Evolutionary conservation across 371 early-diverging fungal species (phyloP), one percentile per base, ranked within the genome.

Genomic region (Mortierella polycephala): DNA sequence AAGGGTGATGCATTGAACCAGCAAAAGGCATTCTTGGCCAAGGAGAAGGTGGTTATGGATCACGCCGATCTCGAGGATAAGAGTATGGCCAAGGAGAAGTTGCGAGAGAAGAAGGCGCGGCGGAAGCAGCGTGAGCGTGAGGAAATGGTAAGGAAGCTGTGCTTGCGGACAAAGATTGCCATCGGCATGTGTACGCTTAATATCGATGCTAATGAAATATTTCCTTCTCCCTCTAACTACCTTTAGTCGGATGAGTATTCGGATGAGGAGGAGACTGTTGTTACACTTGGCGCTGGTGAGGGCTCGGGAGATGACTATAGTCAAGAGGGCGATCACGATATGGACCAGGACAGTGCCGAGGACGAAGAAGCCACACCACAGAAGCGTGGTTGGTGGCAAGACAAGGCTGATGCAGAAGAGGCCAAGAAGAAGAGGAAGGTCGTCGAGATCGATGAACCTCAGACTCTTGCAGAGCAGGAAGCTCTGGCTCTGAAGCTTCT

Each of bases 31-130:
- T 93, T 90, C 82, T 82, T 96, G 73, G 89, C 86, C 58, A 87
- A 87, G 68, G 86, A 87, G 69, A 82, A 83, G 16, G 75, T 74
- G 50, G 79, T 81, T 1, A 92, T 96, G 92, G 84, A 88, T 57
- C 73, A 83, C 20, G 93, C 88, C 2, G 98, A 96, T 88, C 68
- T 86, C 13, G 84, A 80, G 8, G 96, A 96, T 75, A 92, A 92
- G 80, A 85, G 81, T 20, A 62, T 83, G 18, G 92, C 86, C 13
- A 92, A 89, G 62, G 88, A 90, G 58, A 93, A 91, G 86, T 82
- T 87, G 60, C 80, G 88, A 42, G 94, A 90, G 69, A 95, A 93
- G 89, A 84, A 86, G 67, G 74, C 90, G 20, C 85, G 86, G 46
- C 82, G 85, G 70, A 95, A 93, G 83, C 81, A 88, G 67, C 84